Base-by-base conservation (phyloP, 345 rosid species). In the Brassica cretica region DNA sequence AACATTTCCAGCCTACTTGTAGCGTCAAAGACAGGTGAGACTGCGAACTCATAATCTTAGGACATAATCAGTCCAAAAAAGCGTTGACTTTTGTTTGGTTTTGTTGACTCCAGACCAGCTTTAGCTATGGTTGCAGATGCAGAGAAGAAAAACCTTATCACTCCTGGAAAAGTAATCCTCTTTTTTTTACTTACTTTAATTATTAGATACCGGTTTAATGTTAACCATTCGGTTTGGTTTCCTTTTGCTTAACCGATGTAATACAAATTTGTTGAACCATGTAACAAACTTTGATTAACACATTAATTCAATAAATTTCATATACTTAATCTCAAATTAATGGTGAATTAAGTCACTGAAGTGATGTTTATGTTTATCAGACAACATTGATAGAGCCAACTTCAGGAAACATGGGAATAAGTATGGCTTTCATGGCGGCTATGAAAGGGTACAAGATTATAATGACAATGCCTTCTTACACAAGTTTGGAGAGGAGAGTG, bases 381-480 rank as follows among this genome's bases (percentile, higher is more conserved):
- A 95, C 99, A 1, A 87, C 84, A 41, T 82, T 95, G 85, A 91
- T 95, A 73, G 99, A 95, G 85, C 98, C 99, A 0, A 95, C 99
- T 4, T 93, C 99, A 0, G 99, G 99, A 49, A 95, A 93, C 77
- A 95, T 91, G 98, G 98, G 98, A 64, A 95, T 93, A 53, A 95
- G 98, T 77, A 75, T 93, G 98, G 97, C 99, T 6, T 95, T 95
- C 63, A 90, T 95, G 16, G 99, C 99, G 2, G 92, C 98, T 61
- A 39, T 93, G 85, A 91, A 85, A 89, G 99, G 99, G 6, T 95
- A 95, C 73, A 91, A 81, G 82, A 93, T 91, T 87, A 81, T 89
- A 67, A 87, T 95, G 46, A 93, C 99, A 4, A 95, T 95, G 99
- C 99, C 99, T 12, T 95, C 99, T 30, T 95, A 93, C 84, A 95